Base-by-base conservation (phyloP, 352 stramenopile species). In the Saprolegnia parasitica region DNA sequence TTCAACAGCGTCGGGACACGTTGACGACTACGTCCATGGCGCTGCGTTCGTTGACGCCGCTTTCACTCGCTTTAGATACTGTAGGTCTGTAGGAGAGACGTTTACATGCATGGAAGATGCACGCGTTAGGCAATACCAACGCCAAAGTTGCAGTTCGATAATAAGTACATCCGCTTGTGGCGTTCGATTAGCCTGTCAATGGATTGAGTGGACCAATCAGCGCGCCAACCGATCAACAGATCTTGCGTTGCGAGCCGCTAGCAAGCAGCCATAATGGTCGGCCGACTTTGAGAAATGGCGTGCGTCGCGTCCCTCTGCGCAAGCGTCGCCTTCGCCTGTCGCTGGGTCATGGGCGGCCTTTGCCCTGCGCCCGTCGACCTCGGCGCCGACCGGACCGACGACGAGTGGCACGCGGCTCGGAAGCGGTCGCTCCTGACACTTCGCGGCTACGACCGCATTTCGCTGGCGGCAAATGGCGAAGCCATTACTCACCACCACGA, bases 401-500 rank as follows among this genome's bases (percentile, higher is more conserved):
- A 52, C 6, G 15, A 47, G 40, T 56, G 21, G 32, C 62, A 58
- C 0, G 8, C 0, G 4, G 11, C 26, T 18, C 42, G 29, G 23
- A 56, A 37, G 18, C 62, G 50, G n/a, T 68, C 62, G 35, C 18
- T 68, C 9, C 26, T 68, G 8, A 68, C 47, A 1, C 64, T 68
- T 23, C 64, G 20, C 11, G 20, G 52, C 52, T 60, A 60, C 35
- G 52, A 60, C 9, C 62, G 15, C 24, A 60, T 20, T 68, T 40
- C 40, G 26, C 24, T 56, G 10, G 40, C 32, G 3, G 20, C 40
- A 18, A 52, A 20, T 24, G 42, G 23, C 24, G 62, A 60, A 16
- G 23, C 2, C 5, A 15, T 32, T 39, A 60, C 24, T 8, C 52
- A 37, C 11, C 18, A 57, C 62, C 46, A 68, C 1, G 40, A 24